Evolutionary conservation across 352 stramenopile genomes (phyloP), one percentile per base, ranked within the genome.

Genomic region (Globisporangium ultimum): DNA sequence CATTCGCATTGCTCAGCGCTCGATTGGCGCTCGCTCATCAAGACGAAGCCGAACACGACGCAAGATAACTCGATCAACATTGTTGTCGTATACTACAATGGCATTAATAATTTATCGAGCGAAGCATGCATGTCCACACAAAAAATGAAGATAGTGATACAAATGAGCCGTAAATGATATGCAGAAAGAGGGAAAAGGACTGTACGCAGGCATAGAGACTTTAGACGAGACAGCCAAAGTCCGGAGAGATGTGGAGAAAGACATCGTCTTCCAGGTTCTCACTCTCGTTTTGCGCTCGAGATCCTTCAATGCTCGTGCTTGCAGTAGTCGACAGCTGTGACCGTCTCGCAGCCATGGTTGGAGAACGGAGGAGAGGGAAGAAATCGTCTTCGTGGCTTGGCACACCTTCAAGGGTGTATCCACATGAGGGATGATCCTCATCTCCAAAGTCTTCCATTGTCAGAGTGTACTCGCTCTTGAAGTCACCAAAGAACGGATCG

Each of bases 201-300:
- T 38, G n/a, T n/a, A n/a, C n/a, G n/a, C n/a, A n/a, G n/a, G n/a
- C n/a, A n/a, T n/a, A n/a, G n/a, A n/a, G n/a, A n/a, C n/a, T 22
- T 71, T 74, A 93, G 46, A 91, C 82, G 14, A 94, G 70, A 47
- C 82, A 94, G 42, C 84, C 84, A 55, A 91, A 94, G 58, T 92
- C 82, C 7, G 84, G 81, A 3, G 84, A 93, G 53, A 93, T 91
- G 48, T 93, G 84, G 43, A 88, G 72, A 55, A 93, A 93, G 48
- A 93, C 84, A 57, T 91, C 82, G 57, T 93, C 84, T 17, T 89
- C 78, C 3, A 78, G 47, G 0, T 57, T 64, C 22, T 80, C 71
- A 22, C 71, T 49, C 38, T 70, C 48, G 45, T 53, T 60, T n/a
- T n/a, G 3, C 50, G 51, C 43, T 48, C 14, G 7, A 57, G 40